Evolutionary conservation across 805 yeast species (phyloP), one percentile per base, ranked within the genome.

Genomic region (Naumovozyma dairenensis): DNA sequence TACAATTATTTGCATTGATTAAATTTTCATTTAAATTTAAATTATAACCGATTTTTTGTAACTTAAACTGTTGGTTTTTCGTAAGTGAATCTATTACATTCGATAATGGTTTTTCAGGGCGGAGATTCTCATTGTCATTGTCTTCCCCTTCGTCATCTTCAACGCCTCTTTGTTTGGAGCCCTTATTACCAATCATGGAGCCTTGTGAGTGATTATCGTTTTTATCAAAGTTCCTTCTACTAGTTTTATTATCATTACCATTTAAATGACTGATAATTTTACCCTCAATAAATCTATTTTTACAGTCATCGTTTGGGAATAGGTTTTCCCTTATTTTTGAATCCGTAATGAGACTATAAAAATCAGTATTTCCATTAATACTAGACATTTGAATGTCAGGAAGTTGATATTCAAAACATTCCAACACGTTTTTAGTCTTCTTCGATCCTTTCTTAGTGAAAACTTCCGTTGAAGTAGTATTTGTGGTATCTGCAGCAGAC

Each of bases 1-100:
- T 72, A 73, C 85, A 73, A 46, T 81, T 80, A 38, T 68, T 73
- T 44, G 49, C 49, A 31, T 53, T 55, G 32, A 56, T 46, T 19
- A 53, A 40, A 19, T 40, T 43, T 19, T 34, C 36, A 17, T 40
- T 37, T 18, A 32, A 21, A 14, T 32, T 39, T 28, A 38, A 22
- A 25, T 35, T 40, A 28, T 50, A 46, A 29, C 45, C 49, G 28
- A 52, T 33, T 33, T 53, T 54, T 19, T 44, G 45, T 32, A 51
- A 32, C 32, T 49, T 49, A 42, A 49, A 51, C 36, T 53, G 57
- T 41, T 55, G 59, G 33, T 55, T 54, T 31, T 52, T 55, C 5
- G 55, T 49, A 21, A 53, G 29, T 4, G 40, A 35, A 12, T 29
- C 29, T 18, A n/a, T 10, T 21, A 25, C 19, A 16, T n/a, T n/a